Percentiles rank a stretch among this genome's conserved stretches.
phyloP scores from a whole-genome alignment of 805 yeast species.

The Kuraishia borneana region DNA sequence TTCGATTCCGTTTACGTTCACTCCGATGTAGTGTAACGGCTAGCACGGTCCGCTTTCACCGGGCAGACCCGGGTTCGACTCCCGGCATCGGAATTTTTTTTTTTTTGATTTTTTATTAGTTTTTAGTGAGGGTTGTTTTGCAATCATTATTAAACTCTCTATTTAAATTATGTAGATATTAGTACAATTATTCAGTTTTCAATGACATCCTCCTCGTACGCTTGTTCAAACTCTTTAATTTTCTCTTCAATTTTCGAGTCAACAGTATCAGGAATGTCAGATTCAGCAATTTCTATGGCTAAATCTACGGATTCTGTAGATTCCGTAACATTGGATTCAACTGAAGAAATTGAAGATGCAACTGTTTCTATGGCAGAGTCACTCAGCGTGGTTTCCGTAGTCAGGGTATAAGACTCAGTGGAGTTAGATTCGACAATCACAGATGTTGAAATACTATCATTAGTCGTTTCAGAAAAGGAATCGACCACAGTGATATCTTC shows the following conservation, averaged over 20 bases:
- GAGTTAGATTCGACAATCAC: too few relatives aligned
- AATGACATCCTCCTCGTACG: neutral
- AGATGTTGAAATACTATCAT: neutral
- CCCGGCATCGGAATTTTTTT: constrained; percentile 60
- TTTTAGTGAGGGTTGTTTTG: neutral
- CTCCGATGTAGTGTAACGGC: constrained; percentile 79
- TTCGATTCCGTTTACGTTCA: neutral
- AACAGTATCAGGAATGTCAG: constrained; percentile 2
- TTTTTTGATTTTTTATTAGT: neutral
- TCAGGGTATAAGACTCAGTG: too few relatives aligned
- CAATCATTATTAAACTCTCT: too few relatives aligned
- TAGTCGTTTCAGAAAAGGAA: neutral
- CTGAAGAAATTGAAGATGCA: too few relatives aligned
- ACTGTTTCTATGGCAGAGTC: too few relatives aligned
- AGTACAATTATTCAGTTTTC: neutral
- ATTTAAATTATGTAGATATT: too few relatives aligned
- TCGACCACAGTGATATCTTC: too few relatives aligned
- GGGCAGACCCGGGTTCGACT: constrained; percentile 82
- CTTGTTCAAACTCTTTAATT: neutral
- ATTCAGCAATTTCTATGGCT: constrained; percentile 4
- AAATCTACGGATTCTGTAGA: neutral
- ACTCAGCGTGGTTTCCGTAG: too few relatives aligned
- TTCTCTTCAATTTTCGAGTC: constrained; percentile 3
- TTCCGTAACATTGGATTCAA: constrained; percentile 2
- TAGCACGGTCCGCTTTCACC: constrained; percentile 83